Evolutionary conservation across 225 moss, liverwort and hornwort species (phyloP).

Genomic region (Physcomitrellopsis africana): DNA sequence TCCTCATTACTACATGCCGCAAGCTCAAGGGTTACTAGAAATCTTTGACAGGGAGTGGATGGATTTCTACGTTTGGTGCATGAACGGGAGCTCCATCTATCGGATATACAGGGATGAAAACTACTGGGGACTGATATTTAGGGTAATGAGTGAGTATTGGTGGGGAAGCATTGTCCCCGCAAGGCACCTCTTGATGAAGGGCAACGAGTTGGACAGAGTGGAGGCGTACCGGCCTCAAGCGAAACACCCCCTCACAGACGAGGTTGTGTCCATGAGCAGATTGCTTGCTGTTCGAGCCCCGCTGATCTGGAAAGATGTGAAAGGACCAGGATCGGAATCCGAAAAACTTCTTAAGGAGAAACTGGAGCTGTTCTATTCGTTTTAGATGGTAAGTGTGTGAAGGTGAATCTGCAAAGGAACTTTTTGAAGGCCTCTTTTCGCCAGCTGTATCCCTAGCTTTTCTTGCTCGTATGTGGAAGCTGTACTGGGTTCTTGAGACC

Average conservation of each 20-base stretch:
- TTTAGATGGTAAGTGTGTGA: conserved; percentile 19
- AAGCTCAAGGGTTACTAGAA: conserved; percentile 91
- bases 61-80: conserved; percentile 95
- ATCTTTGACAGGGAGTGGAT: conserved; percentile 84
- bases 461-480: too few relatives aligned
- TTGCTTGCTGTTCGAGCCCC: conserved; percentile 60
- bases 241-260: conserved; percentile 58
- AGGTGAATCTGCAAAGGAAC: too few relatives aligned
- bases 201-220: conserved; percentile 51
- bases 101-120: conserved; percentile 72
- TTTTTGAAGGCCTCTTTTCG: too few relatives aligned
- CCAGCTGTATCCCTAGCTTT: too few relatives aligned
- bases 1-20: conserved; percentile 95
- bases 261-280: conserved; percentile 56
- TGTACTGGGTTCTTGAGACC: too few relatives aligned
- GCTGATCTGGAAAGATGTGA: conserved; percentile 59
- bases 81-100: conserved; percentile 81
- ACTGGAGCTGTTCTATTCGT: conserved; percentile 56
- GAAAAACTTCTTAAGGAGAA: conserved; percentile 37
- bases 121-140: conserved; percentile 87
- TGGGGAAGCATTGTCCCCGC: conserved; percentile 91
- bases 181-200: conserved; percentile 53
- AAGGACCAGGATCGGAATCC: conserved; percentile 6
- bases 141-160: conserved; percentile 94
- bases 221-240: conserved; percentile 44